Evolutionary conservation across 768 basidiomycete species (phyloP), one percentile per base, ranked within the genome.

Genomic region (Leccinum rimulosum): DNA sequence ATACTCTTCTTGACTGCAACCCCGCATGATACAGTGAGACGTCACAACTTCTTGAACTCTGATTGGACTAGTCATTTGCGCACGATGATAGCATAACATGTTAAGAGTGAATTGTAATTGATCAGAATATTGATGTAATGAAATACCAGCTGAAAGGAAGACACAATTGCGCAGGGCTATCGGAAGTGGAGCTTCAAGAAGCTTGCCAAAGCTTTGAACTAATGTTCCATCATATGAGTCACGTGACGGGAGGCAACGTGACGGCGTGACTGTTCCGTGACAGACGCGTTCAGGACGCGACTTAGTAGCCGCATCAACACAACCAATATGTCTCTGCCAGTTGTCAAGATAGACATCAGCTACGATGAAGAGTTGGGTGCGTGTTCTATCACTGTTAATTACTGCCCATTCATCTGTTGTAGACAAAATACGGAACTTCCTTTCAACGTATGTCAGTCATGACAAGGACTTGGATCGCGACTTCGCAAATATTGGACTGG

Each of bases 301-400:
- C 56, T 27, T 33, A 33, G 33, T 3, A 12, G 27, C 36, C 52
- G 33, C 12, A 57, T 64, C 43, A 50, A 38, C 53, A 66, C 62
- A 53, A 61, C 38, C 45, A 49, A n/a, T 70, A 70, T 91, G 88
- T 84, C 89, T 56, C 77, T 90, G 43, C 82, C 84, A 30, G 81
- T 84, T 36, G 72, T 84, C 63, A 82, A 80, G 68, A 79, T 87
- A 63, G 69, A 80, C 56, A 77, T 91, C 68, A 78, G 82, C 63
- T 94, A 93, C 68, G 82, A 82, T 25, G 80, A 80, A 3, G 93
- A 94, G 67, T 84, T 88, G 76, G 84, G 92, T 87, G 40, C 31
- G 70, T 62, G 45, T 43, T 0, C 10, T 27, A 14, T 11, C 14
- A 14, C 10, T 22, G 4, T 19, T 10, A 9, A 25, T 54, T 1